Conservation (phyloP, 2,329 filamentous ascomycete species). For the Fonsecaea nubica region DNA sequence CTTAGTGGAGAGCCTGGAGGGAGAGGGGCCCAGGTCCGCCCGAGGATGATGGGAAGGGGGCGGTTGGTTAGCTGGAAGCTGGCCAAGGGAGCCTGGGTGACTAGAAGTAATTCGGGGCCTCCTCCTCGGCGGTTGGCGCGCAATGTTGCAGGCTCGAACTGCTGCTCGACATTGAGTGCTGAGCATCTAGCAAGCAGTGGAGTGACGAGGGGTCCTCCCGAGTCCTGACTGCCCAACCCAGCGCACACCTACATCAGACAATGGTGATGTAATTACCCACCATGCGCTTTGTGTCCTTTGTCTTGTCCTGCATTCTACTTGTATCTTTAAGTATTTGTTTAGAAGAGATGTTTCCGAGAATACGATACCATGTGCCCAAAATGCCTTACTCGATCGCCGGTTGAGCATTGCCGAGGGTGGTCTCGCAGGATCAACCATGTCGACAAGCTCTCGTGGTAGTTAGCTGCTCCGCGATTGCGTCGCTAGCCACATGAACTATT, state of each 20-base stretch:
- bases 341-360: not conserved
- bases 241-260: conserved; percentile 5
- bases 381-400: not conserved
- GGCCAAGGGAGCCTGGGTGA: conserved; percentile 3
- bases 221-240: not conserved
- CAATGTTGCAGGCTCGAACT: conserved; percentile 9
- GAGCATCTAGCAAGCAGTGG: conserved; percentile 11
- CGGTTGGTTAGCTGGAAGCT: conserved; percentile 11
- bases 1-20: conserved; percentile 6
- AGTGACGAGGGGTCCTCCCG: conserved; percentile 10
- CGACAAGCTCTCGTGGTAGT: conserved; percentile 6
- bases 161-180: conserved; percentile 21
- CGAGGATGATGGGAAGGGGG: conserved; percentile 2
- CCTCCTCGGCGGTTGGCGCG: conserved; percentile 5
- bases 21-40: conserved; percentile 9
- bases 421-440: conserved; percentile 5
- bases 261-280: not conserved
- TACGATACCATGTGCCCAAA: not conserved
- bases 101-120: not conserved
- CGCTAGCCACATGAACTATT: conserved; percentile 21
- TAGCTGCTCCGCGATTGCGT: conserved; percentile 8
- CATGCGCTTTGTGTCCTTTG: not conserved
- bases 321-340: not conserved
- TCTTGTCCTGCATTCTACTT: not conserved
- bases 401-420: conserved; percentile 7